Percentiles rank a stretch among this genome's conserved stretches.
Evolutionary conservation across 495 filamentous ascomycete species (phyloP).

Genomic region (Bacidia rubella): DNA sequence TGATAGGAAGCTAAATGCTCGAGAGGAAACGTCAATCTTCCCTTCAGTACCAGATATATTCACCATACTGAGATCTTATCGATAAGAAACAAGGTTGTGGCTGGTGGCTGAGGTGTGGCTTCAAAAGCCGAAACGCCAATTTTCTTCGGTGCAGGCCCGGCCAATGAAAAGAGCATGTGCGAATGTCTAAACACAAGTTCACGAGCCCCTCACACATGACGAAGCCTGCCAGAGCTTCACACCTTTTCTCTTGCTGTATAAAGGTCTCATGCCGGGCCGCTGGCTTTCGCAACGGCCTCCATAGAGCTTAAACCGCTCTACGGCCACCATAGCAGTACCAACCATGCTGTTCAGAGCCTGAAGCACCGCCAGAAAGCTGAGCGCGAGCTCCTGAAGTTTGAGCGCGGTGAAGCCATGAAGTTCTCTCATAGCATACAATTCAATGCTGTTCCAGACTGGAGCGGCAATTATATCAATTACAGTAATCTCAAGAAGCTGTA

Average conservation of each 20-base stretch:
- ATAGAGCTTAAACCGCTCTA: slow-evolving; percentile 5
- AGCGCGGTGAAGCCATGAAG: slow-evolving; percentile 63
- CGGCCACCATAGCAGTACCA: neutral
- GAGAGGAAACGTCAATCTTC: no score
- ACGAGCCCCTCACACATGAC: neutral
- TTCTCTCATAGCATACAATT: slow-evolving; percentile 99
- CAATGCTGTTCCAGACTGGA: slow-evolving; percentile 98
- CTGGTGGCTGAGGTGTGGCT: no score
- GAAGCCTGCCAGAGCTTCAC: no score
- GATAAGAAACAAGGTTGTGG: no score
- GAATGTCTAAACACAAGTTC: no score
- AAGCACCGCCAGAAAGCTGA: slow-evolving; percentile 7
- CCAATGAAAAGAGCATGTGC: no score
- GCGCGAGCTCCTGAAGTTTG: slow-evolving; percentile 16
- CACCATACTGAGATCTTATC: no score
- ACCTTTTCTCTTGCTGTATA: neutral
- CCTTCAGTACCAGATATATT: no score
- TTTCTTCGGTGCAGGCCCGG: no score
- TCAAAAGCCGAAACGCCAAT: no score
- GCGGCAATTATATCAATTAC: slow-evolving; percentile 91
- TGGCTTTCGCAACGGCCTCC: neutral
- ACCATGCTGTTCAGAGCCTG: neutral
- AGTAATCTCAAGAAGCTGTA: slow-evolving; percentile 98
- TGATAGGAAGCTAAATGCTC: no score
- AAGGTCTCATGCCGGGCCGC: slow-evolving; percentile 4